These are phyloP conservation scores for Sphaerulina vaccinii DNA, from an alignment of 2,329 filamentous ascomycete genomes.

Conservation along the genomic window DNA sequence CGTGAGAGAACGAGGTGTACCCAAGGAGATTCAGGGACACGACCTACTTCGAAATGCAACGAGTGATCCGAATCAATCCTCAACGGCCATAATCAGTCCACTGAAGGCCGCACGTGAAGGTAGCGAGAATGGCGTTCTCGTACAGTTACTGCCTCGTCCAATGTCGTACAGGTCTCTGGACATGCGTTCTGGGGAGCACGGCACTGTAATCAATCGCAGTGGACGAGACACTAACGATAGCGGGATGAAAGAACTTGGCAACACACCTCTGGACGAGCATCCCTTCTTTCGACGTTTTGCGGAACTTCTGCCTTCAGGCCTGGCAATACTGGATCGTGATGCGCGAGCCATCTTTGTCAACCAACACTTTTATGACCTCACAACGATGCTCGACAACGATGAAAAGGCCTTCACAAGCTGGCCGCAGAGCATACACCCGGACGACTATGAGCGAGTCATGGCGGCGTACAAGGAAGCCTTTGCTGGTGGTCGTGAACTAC, in stretches of 20 bases:
- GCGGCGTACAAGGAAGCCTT: constrained; percentile 45
- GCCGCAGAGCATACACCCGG: constrained; percentile 47
- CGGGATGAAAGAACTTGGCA: constrained; percentile 15
- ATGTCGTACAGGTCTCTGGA: constrained; percentile 18
- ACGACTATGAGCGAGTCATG: constrained; percentile 49
- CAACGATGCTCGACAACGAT: constrained; percentile 40
- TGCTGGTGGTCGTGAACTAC: constrained; percentile 38
- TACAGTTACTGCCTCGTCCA: constrained; percentile 26
- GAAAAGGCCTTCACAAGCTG: constrained; percentile 46
- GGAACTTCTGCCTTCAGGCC: constrained; percentile 47
- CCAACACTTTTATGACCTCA: constrained; percentile 48
- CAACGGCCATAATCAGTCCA: constrained; percentile 30
- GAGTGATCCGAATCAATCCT: constrained; percentile 10
- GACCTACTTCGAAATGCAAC: constrained; percentile 20
- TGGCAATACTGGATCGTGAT: constrained; percentile 47
- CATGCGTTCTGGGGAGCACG: constrained; percentile 6
- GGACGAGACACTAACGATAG: background rate
- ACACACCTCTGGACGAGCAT: constrained; percentile 38
- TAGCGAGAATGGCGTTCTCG: constrained; percentile 22
- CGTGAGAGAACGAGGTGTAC: constrained; percentile 32
- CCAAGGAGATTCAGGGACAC: constrained; percentile 22
- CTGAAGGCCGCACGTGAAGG: constrained; percentile 13
- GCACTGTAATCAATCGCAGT: constrained; percentile 6
- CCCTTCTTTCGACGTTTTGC: constrained; percentile 47
- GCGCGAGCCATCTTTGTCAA: constrained; percentile 50